Base-by-base conservation (phyloP, 2,329 filamentous ascomycete species). In the Microcyclospora pomicola region DNA sequence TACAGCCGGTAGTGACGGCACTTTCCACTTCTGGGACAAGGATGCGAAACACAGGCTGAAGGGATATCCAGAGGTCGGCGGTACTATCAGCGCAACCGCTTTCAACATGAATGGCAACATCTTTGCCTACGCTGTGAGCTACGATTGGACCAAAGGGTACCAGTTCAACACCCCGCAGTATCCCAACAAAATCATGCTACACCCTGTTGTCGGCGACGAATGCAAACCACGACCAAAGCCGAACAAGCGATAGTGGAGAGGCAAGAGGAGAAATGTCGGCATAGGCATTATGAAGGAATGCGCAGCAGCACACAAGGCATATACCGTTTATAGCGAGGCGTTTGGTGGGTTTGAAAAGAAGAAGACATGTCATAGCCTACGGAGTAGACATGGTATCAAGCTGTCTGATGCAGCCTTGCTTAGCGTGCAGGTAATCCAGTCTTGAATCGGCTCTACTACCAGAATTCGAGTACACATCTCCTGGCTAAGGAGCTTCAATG, bases 61-160 rank as follows among this genome's bases (percentile, higher is more conserved):
- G 69, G 91, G 91, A 11, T 98, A 69, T 49, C 62, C 63, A 3
- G 63, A 68, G 39, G 65, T 68, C 28, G 66, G 66, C 42, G 87
- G 87, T 41, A 84, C 82, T 53, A 98, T 98, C 64, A 82, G 82
- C 6, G 73, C 83, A 15, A 94, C 87, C 2, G 82, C 77, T n/a
- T 98, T 98, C 70, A 93, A 87, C 66, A 75, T 77, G 51, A 80
- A 71, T 41, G 91, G 91, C 37, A 79, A 59, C 47, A 67, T 69
- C 46, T 69, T 69, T 43, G 66, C 66, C 7, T 70, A 69, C 42
- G 85, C 87, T 16, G 75, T 95, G 34, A 86, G 85, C 58, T 98
- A 98, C 60, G 91, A 98, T 65, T 98, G 91, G 91, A 86, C 82
- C 65, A 96, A 98, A 68, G 91, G 91, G 12, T 95, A 88, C 65